phyloP scores from a whole-genome alignment of 129 eudicot genomes.

The Ambrosia artemisiifolia region DNA sequence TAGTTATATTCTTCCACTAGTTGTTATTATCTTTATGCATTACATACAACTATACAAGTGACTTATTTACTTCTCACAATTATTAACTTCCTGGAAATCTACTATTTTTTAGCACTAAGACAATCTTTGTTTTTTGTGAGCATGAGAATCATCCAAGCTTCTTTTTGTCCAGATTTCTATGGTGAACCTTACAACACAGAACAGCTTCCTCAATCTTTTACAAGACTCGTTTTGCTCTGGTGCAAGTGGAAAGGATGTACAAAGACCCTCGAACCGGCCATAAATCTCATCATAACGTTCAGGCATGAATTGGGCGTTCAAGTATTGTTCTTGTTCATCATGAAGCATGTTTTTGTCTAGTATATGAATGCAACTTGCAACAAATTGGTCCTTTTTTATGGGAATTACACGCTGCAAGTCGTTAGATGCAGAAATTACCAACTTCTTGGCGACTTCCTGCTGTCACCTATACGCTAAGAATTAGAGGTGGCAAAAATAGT shows the following conservation, averaged over 20 bases:
- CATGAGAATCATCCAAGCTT: slow-evolving; percentile 16
- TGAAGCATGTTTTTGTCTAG: slow-evolving; percentile 5
- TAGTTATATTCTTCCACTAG: too few relatives aligned
- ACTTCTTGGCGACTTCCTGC: slow-evolving; percentile 44
- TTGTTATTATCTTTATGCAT: too few relatives aligned
- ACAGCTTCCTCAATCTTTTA: slow-evolving; percentile 31
- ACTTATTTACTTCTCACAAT: too few relatives aligned
- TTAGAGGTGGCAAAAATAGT: neutral
- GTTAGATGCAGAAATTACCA: slow-evolving; percentile 44
- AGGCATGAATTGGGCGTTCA: slow-evolving; percentile 10
- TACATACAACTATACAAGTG: too few relatives aligned
- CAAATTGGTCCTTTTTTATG: slow-evolving; percentile 23
- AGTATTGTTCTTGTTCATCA: neutral
- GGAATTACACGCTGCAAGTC: slow-evolving; percentile 33
- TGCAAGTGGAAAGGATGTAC: slow-evolving; percentile 12
- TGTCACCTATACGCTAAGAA: neutral
- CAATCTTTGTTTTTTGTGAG: slow-evolving; percentile 28
- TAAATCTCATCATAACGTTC: slow-evolving; percentile 17
- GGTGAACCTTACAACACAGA: slow-evolving; percentile 16
- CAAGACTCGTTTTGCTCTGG: neutral
- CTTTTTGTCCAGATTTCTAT: neutral
- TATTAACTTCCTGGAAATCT: neutral
- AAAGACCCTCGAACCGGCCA: slow-evolving; percentile 1
- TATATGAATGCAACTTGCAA: slow-evolving; percentile 1
- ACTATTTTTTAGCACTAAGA: neutral